Percentiles rank a stretch among this genome's conserved stretches.
These are phyloP conservation scores for Nicotiana otophora DNA, from an alignment of 257 asterid genomes.

Conservation along the genomic window DNA sequence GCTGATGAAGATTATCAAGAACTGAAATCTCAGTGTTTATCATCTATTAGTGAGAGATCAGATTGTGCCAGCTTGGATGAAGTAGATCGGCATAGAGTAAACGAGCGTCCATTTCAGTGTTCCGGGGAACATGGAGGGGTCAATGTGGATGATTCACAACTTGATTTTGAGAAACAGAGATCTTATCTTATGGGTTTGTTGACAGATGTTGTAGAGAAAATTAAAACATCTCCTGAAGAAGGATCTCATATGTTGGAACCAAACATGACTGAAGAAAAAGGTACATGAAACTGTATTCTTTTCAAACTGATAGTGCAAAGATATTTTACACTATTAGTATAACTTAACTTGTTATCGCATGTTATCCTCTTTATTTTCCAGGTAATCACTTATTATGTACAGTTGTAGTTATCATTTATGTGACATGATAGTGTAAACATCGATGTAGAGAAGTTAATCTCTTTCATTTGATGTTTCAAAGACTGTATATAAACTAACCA, in stretches of 20 bases:
- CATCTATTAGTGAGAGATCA: conserved; percentile 41
- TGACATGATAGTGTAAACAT: not conserved
- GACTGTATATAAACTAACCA: not conserved
- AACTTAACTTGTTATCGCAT: not conserved
- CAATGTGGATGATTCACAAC: conserved; percentile 30
- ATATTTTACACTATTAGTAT: not conserved
- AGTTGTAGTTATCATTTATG: not conserved
- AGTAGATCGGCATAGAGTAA: conserved; percentile 24
- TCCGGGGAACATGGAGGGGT: conserved; percentile 21
- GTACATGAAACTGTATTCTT: conserved; percentile 21
- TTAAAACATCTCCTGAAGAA: conserved; percentile 24
- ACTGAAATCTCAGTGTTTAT: conserved; percentile 44
- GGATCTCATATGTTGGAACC: conserved; percentile 17
- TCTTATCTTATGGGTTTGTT: conserved; percentile 43
- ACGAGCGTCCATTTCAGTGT: conserved; percentile 17
- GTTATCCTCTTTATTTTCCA: not conserved
- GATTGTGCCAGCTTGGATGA: conserved; percentile 38
- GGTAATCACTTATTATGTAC: not conserved
- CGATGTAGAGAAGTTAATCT: not conserved
- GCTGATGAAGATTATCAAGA: conserved; percentile 62
- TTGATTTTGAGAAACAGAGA: conserved; percentile 59
- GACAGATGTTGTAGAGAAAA: conserved; percentile 45
- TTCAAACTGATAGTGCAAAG: not conserved
- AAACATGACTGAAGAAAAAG: conserved; percentile 24
- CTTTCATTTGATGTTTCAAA: not conserved